These are phyloP conservation scores for Cryphonectria parasitica DNA, from an alignment of 2,329 filamentous ascomycete genomes.

Conservation along the genomic window DNA sequence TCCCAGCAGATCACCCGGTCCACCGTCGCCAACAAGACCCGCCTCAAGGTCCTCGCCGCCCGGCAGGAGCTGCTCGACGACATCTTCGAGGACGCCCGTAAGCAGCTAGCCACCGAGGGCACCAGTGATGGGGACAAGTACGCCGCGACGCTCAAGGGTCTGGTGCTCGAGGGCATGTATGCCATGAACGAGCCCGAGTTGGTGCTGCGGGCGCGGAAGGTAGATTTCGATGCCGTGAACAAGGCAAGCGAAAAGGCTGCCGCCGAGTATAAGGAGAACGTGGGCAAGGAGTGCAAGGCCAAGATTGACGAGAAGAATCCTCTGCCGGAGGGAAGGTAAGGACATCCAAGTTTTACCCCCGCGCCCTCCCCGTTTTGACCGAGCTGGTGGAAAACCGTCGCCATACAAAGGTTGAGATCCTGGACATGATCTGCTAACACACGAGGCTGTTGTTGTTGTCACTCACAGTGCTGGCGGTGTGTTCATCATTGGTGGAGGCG, in stretches of 20 bases:
- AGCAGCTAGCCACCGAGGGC: slow-evolving; percentile 64
- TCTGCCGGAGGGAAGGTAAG: slow-evolving; percentile 82
- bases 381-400: background rate
- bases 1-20: slow-evolving; percentile 98
- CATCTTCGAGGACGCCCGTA: slow-evolving; percentile 81
- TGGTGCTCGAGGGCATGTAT: slow-evolving; percentile 90
- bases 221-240: slow-evolving; percentile 75
- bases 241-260: slow-evolving; percentile 77
- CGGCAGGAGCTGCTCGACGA: slow-evolving; percentile 89
- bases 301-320: slow-evolving; percentile 78
- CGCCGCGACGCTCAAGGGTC: slow-evolving; percentile 72
- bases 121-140: slow-evolving; percentile 76
- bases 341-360: background rate
- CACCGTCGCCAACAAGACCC: slow-evolving; percentile 93
- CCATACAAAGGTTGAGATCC: background rate
- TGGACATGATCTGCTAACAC: slow-evolving; percentile 21
- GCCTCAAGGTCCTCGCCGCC: slow-evolving; percentile 83
- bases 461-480: slow-evolving; percentile 77
- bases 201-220: slow-evolving; percentile 74
- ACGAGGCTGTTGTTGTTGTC: background rate
- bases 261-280: slow-evolving; percentile 81
- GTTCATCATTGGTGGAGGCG: slow-evolving; percentile 75
- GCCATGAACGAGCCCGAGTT: slow-evolving; percentile 81
- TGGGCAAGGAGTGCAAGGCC: slow-evolving; percentile 70
- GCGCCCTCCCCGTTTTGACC: background rate